Evolutionary conservation across 257 asterid species (phyloP).

Genomic region (Sherardia arvensis): DNA sequence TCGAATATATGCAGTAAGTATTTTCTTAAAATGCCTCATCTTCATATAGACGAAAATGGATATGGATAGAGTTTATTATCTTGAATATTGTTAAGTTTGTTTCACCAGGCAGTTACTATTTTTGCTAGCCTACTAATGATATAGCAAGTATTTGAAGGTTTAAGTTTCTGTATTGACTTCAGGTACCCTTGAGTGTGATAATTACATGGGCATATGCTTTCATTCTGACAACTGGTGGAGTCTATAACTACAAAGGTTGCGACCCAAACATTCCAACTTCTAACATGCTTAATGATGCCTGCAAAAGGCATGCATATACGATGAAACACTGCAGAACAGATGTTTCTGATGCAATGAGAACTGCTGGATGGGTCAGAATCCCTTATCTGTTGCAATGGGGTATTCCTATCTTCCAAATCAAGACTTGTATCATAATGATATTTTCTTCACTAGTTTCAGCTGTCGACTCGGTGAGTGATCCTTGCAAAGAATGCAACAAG

Average conservation of each 20-base stretch:
- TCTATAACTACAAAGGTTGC: slow-evolving; percentile 88
- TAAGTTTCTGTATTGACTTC: slow-evolving; percentile 18
- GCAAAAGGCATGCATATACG: slow-evolving; percentile 83
- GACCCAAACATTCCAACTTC: slow-evolving; percentile 75
- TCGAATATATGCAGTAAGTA: slow-evolving; percentile 69
- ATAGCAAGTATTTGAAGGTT: not conserved
- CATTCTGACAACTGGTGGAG: slow-evolving; percentile 94
- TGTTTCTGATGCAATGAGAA: slow-evolving; percentile 86
- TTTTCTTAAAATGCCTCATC: not conserved
- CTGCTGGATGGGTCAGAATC: slow-evolving; percentile 89
- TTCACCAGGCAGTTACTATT: not conserved
- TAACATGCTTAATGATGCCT: slow-evolving; percentile 72
- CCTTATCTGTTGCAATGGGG: slow-evolving; percentile 99
- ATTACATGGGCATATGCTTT: slow-evolving; percentile 92
- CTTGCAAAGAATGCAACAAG: not conserved
- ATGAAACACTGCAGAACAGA: slow-evolving; percentile 98
- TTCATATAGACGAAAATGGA: not conserved
- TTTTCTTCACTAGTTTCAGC: slow-evolving; percentile 77
- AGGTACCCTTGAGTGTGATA: slow-evolving; percentile 86
- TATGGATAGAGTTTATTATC: not conserved
- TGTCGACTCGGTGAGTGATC: slow-evolving; percentile 70
- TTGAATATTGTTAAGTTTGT: not conserved
- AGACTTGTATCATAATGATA: slow-evolving; percentile 81
- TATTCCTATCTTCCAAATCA: slow-evolving; percentile 70
- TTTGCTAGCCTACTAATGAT: not conserved